Base-by-base conservation (phyloP, 179 eudicot genomes). In the Spinacia oleracea region DNA sequence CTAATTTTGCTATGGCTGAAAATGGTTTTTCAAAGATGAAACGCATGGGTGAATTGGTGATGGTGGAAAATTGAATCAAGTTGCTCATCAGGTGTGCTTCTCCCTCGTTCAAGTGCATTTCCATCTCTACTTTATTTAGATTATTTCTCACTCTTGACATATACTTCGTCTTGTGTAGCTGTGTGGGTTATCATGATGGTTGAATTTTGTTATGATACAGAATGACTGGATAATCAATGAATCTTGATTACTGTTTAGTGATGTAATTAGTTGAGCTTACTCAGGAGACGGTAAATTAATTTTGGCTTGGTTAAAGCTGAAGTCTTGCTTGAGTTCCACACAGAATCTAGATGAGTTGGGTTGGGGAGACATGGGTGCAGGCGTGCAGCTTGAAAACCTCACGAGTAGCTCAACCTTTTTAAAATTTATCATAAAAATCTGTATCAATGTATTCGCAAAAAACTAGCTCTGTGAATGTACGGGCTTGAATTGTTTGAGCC, bases 81-180 rank as follows among this genome's bases (percentile, higher is more conserved):
- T 78, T 81, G 82, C 82, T 78, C 83, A 78, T 72, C 87, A 87
- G 90, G 90, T 87, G 63, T 72, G 59, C 18, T 71, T 70, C 32
- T 43, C 31, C 38, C 42, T 46, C 50, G 20, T 64, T 42, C 18
- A 43, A 56, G n/a, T 59, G n/a, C 9, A 42, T 62, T 38, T 38
- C 20, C 56, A 23, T 68, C 16, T 77, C 64, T 40, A 8, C 51
- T 35, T 35, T 77, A 35, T 40, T 51, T 25, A 23, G 73, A 12
- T n/a, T 40, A 29, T 31, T 58, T 5, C 11, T n/a, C 58, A 40
- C 20, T 43, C 4, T 45, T 55, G 65, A 25, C 65, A 56, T 73
- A 0, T 29, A 1, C 6, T 21, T 21, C 27, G n/a, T n/a, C 5
- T 23, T 18, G 38, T 15, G n/a, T 51, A 29, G 66, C 46, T 12